Conservation (phyloP, 129 eudicot genomes). For the Gnaphalium uliginosum region DNA sequence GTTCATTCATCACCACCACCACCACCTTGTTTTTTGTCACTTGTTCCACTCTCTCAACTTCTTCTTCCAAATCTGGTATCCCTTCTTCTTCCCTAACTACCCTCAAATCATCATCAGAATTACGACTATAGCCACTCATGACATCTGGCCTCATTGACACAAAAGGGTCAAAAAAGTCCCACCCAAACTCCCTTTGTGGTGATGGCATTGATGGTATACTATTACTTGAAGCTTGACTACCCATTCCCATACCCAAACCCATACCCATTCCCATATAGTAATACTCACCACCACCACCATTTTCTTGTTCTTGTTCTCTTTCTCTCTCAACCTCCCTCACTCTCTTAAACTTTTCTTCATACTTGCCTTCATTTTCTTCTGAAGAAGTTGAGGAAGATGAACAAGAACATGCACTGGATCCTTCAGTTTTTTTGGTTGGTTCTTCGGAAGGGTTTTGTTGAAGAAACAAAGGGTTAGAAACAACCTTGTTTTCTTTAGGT, state of each 20-base stretch:
- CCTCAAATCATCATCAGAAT: conserved; percentile 83
- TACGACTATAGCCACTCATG: conserved; percentile 51
- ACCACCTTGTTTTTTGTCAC: conserved; percentile 30
- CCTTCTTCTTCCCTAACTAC: conserved; percentile 95
- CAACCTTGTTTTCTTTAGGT: conserved; percentile 53
- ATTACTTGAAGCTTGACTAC: conserved; percentile 12
- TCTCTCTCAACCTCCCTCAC: conserved; percentile 35
- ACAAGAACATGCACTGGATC: conserved; percentile 38
- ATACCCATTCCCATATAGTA: conserved; percentile 55
- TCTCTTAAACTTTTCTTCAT: conserved; percentile 25
- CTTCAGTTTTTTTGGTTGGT: conserved; percentile 47
- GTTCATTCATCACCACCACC: conserved; percentile 25
- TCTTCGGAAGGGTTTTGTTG: conserved; percentile 59
- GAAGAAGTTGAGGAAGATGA: conserved; percentile 50
- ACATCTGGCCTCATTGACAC: conserved; percentile 64
- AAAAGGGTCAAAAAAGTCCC: conserved; percentile 99
- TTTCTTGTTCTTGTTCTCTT: conserved; percentile 30
- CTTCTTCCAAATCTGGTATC: conserved; percentile 91
- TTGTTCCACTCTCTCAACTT: conserved; percentile 50
- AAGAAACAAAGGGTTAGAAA: conserved; percentile 87
- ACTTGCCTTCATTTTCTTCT: conserved; percentile 50
- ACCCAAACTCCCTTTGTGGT: conserved; percentile 79
- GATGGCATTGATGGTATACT: conserved; percentile 59
- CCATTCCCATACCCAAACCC: conserved; percentile 34
- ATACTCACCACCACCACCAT: conserved; percentile 53